Evolutionary conservation across 805 yeast genomes (phyloP).

Genomic region (Candida endomychidarum): DNA sequence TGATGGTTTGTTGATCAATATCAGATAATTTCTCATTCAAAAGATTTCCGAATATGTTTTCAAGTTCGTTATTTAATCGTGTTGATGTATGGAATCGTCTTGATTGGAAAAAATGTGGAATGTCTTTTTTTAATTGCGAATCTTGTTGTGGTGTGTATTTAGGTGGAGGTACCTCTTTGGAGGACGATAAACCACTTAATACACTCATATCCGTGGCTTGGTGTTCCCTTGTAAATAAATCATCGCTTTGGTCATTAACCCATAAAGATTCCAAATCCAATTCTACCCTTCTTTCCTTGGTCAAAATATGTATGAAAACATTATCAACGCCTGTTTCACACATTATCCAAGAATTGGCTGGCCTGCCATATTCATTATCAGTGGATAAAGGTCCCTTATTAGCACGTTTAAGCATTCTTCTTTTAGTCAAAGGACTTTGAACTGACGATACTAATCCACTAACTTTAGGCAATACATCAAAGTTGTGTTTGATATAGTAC

Average conservation of each 20-base stretch:
- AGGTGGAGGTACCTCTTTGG: neutral
- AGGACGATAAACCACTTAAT: neutral
- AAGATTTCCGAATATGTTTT: neutral
- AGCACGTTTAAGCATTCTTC: conserved; percentile 50
- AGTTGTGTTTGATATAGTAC: conserved; percentile 52
- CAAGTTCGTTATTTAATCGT: neutral
- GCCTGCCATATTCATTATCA: conserved; percentile 55
- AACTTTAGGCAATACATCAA: conserved; percentile 43
- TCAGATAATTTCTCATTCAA: conserved; percentile 1
- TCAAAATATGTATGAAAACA: conserved; percentile 70
- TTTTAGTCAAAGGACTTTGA: conserved; percentile 37
- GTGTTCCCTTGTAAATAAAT: conserved; percentile 3
- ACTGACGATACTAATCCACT: conserved; percentile 74
- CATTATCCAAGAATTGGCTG: conserved; percentile 80
- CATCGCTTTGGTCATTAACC: conserved; percentile 22
- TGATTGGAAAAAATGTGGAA: conserved; percentile 13
- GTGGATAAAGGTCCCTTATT: conserved; percentile 52
- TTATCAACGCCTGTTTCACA: conserved; percentile 56
- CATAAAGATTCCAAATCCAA: conserved; percentile 73
- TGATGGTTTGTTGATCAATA: neutral
- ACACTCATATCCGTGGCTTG: conserved; percentile 1
- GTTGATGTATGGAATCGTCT: conserved; percentile 23
- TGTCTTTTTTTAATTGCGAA: too few relatives aligned
- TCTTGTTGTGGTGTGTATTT: neutral
- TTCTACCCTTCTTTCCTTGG: conserved; percentile 63